These are phyloP conservation scores for Lyophyllum decastes DNA, from an alignment of 768 basidiomycete species.

Conservation along the genomic window DNA sequence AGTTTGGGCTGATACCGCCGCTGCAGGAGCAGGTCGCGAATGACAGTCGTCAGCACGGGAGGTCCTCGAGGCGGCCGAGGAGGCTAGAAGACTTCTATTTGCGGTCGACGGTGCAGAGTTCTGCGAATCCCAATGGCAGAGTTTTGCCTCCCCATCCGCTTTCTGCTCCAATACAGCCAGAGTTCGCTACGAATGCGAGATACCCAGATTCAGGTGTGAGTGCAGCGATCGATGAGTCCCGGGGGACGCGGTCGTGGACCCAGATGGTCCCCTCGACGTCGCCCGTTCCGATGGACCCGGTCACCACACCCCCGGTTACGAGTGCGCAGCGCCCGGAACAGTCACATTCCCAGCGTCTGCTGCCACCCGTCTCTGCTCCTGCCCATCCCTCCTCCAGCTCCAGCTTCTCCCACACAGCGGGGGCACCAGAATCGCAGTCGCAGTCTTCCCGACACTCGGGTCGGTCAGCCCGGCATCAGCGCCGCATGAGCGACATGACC, in stretches of 20 bases:
- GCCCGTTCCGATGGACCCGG: background rate
- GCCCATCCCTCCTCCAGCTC: background rate
- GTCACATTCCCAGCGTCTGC: background rate
- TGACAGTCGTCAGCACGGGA: background rate
- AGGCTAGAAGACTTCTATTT: background rate
- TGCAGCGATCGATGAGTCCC: background rate
- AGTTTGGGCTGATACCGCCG: background rate
- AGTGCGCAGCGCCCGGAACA: no score
- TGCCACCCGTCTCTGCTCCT: background rate
- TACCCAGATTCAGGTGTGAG: no score
- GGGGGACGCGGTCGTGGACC: background rate
- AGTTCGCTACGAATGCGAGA: background rate
- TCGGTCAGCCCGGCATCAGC: background rate
- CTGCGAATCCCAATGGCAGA: no score
- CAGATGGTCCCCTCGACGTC: background rate
- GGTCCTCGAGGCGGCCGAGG: background rate
- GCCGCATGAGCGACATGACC: slow-evolving; percentile 2
- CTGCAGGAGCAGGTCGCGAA: no score
- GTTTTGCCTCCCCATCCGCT: no score
- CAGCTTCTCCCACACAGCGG: background rate
- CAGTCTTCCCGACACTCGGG: background rate
- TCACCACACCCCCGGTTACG: no score
- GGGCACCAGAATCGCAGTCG: no score
- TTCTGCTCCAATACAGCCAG: background rate
- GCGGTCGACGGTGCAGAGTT: background rate